phyloP scores from a whole-genome alignment of 768 basidiomycete species.

The Steccherinum ochraceum region DNA sequence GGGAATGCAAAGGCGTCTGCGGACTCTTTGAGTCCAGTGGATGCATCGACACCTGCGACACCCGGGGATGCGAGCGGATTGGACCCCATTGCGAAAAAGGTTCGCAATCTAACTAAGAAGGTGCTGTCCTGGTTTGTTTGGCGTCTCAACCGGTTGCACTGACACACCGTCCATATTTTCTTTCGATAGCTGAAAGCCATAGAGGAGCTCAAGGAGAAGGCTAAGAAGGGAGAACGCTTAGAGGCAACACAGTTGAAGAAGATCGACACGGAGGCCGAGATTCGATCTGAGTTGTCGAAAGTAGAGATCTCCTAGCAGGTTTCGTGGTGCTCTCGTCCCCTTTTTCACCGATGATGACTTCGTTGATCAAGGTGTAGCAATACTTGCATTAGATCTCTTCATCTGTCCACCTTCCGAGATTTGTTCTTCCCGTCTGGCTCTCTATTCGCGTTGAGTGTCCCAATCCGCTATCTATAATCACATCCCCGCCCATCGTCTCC shows the following conservation, averaged over 20 bases:
- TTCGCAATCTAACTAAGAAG: constrained; percentile 94
- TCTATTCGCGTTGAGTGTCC: no score
- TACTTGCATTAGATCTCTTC: no score
- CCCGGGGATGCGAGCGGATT: constrained; percentile 50
- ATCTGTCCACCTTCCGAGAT: no score
- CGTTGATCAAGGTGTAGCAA: no score
- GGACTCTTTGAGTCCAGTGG: constrained; percentile 12
- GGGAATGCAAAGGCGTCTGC: constrained; percentile 13
- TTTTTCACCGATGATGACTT: no score
- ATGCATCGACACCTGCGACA: constrained; percentile 40
- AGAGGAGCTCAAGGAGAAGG: constrained; percentile 93
- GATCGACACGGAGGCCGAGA: constrained; percentile 86
- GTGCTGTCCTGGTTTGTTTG: constrained; percentile 39
- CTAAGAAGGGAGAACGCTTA: constrained; percentile 81
- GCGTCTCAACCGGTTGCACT: no score
- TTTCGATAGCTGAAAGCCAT: constrained; percentile 98
- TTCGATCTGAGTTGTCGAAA: constrained; percentile 67
- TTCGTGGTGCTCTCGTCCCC: not conserved
- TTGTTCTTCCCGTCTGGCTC: no score
- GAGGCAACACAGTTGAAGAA: constrained; percentile 96
- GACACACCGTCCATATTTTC: no score
- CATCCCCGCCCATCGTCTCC: no score
- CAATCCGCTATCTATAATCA: no score
- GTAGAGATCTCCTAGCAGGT: constrained; percentile 21
- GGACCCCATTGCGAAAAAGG: constrained; percentile 87